Percentiles rank a stretch among this genome's conserved stretches.
Conservation (phyloP, 441 rosid species). For the Populus hybrid region DNA sequence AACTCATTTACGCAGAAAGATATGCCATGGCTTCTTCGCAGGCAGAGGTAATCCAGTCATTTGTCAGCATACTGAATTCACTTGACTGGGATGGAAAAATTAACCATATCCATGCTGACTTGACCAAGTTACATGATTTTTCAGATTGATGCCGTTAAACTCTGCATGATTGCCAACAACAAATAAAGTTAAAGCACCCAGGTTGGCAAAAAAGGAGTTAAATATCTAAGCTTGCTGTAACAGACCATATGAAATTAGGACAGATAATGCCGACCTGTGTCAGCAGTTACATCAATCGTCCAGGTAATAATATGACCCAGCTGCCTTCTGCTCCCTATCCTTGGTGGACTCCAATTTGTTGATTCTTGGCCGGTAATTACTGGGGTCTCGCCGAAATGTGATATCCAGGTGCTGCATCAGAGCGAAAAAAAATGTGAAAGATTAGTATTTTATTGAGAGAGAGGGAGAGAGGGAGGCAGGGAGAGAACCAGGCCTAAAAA, state of each 20-base stretch:
- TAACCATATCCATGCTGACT: not conserved
- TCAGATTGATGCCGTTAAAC: constrained; percentile 5
- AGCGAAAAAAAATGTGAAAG: not conserved
- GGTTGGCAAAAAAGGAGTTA: not conserved
- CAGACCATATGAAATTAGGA: not conserved
- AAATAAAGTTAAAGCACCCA: not conserved
- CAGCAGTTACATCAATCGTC: constrained; percentile 50
- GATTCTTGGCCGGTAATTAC: constrained; percentile 89
- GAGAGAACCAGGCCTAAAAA: too few species aligned
- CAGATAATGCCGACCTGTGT: constrained; percentile 23
- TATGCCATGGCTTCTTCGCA: not conserved
- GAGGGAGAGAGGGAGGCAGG: not conserved
- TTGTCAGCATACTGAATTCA: not conserved
- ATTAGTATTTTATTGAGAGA: not conserved
- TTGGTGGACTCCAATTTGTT: constrained; percentile 90
- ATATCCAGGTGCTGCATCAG: constrained; percentile 79
- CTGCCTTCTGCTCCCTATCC: constrained; percentile 93
- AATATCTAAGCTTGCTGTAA: not conserved
- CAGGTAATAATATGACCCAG: constrained; percentile 91
- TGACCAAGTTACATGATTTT: constrained; percentile 2
- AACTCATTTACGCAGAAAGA: constrained; percentile 8
- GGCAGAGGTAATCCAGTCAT: constrained; percentile 5
- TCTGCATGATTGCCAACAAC: constrained; percentile 14
- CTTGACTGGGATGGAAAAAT: not conserved
- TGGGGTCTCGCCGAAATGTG: constrained; percentile 97